Evolutionary conservation across 2,329 filamentous ascomycete genomes (phyloP).

Genomic region (Phaeosphaeriaceae sp.): DNA sequence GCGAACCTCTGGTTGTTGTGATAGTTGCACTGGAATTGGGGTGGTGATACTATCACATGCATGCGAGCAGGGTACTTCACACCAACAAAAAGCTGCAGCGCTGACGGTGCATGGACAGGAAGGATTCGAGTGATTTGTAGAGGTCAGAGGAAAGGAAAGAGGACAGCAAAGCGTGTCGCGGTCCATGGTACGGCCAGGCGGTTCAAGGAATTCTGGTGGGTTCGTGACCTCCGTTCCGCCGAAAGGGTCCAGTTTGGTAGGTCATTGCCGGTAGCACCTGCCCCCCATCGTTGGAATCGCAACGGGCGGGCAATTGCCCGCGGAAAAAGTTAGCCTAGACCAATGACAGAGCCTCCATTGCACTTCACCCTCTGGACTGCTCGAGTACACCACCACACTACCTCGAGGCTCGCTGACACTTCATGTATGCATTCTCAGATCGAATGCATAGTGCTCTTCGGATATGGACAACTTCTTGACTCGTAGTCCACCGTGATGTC

Average conservation of each 20-base stretch:
- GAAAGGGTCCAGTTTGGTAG: slow-evolving; percentile 14
- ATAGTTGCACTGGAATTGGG: slow-evolving; percentile 12
- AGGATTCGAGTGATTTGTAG: slow-evolving; percentile 9
- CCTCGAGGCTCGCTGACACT: not conserved
- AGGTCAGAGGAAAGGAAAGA: not conserved
- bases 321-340: slow-evolving; percentile 3
- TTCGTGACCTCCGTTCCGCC: slow-evolving; percentile 27
- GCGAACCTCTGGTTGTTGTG: not conserved
- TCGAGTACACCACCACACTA: not conserved
- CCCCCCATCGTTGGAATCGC: slow-evolving; percentile 12
- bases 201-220: slow-evolving; percentile 15
- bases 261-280: slow-evolving; percentile 13
- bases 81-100: not conserved
- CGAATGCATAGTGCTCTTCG: not conserved
- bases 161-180: slow-evolving; percentile 12
- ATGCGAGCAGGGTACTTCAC: not conserved
- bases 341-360: not conserved
- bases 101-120: slow-evolving; percentile 4
- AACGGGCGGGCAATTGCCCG: slow-evolving; percentile 9
- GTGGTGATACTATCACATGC: slow-evolving; percentile 29
- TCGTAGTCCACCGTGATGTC: slow-evolving; percentile 6
- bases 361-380: not conserved
- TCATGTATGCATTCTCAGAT: too few species aligned
- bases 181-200: slow-evolving; percentile 23
- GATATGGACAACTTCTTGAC: not conserved